Evolutionary conservation across 176 grass and related monocot genomes (phyloP).

Genomic region (Avena sativa): DNA sequence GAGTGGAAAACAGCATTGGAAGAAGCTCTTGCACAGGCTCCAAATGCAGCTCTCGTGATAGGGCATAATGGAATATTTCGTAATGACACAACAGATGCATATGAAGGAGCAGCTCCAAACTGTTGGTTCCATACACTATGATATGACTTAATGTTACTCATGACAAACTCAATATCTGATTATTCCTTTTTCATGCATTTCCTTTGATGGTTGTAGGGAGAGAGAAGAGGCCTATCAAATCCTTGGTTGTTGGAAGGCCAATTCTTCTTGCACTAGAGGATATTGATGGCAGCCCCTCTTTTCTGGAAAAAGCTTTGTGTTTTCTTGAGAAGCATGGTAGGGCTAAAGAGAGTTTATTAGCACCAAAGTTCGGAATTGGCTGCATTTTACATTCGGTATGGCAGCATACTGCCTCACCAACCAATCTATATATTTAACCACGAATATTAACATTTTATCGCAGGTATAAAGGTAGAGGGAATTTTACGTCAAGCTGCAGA

Average conservation of each 20-base stretch:
- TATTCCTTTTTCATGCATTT: slow-evolving; percentile 28
- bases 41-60: slow-evolving; percentile 99
- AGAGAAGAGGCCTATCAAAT: slow-evolving; percentile 89
- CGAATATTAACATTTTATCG: slow-evolving; percentile 47
- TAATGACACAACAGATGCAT: slow-evolving; percentile 84
- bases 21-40: slow-evolving; percentile 97
- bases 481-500: slow-evolving; percentile 97
- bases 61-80: slow-evolving; percentile 99
- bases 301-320: slow-evolving; percentile 94
- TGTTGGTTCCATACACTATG: slow-evolving; percentile 62
- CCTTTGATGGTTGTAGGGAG: slow-evolving; percentile 68
- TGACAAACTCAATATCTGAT: slow-evolving; percentile 8
- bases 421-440: slow-evolving; percentile 36
- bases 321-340: slow-evolving; percentile 99
- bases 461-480: slow-evolving; percentile 95
- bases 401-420: slow-evolving; percentile 18
- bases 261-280: slow-evolving; percentile 99
- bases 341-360: slow-evolving; percentile 4
- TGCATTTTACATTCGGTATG: slow-evolving; percentile 26
- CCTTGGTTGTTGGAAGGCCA: slow-evolving; percentile 90
- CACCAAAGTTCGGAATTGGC: slow-evolving; percentile 6
- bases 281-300: slow-evolving; percentile 98
- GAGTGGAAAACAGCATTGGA: slow-evolving; percentile 99
- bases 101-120: slow-evolving; percentile 84
- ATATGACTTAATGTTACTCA: slow-evolving; percentile 18